Evolutionary conservation across 306 rosid genomes (phyloP).

Genomic region (Senna siamea): DNA sequence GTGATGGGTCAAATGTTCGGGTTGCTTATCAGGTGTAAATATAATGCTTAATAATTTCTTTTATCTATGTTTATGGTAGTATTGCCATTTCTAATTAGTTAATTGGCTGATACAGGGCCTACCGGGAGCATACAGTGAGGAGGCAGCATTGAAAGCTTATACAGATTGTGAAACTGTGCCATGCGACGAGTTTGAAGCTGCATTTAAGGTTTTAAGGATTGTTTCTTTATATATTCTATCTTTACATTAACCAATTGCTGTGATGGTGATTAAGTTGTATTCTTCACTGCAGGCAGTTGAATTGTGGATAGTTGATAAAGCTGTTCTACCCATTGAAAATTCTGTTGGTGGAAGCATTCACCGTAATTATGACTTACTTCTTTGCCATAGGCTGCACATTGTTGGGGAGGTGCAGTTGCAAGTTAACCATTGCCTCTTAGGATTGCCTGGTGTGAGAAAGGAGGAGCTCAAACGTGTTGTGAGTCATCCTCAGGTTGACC

Average conservation of each 20-base stretch:
- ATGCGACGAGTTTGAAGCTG: constrained; percentile 66
- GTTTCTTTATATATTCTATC: neutral
- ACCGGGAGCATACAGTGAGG: constrained; percentile 75
- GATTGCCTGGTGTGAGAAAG: constrained; percentile 56
- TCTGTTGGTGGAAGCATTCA: constrained; percentile 76
- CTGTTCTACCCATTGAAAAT: constrained; percentile 81
- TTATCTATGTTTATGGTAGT: constrained; percentile 19
- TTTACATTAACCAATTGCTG: constrained; percentile 20
- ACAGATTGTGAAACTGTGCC: constrained; percentile 78
- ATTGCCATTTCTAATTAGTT: constrained; percentile 26
- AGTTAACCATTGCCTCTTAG: constrained; percentile 71
- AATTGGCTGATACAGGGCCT: constrained; percentile 51
- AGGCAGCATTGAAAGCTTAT: constrained; percentile 72
- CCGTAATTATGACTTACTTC: constrained; percentile 76
- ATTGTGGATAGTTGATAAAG: constrained; percentile 74
- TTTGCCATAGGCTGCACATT: constrained; percentile 71
- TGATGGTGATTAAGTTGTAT: constrained; percentile 22
- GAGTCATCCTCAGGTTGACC: constrained; percentile 76
- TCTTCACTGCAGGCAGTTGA: constrained; percentile 66
- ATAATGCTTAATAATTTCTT: constrained; percentile 7
- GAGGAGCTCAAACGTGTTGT: constrained; percentile 60
- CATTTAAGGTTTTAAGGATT: constrained; percentile 58
- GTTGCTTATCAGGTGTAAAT: constrained; percentile 75
- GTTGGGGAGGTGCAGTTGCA: constrained; percentile 69
- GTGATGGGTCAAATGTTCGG: constrained; percentile 60